Evolutionary conservation across 495 filamentous ascomycete genomes (phyloP), one percentile per base, ranked within the genome.

Genomic region (Trichoderma orchidacearum): DNA sequence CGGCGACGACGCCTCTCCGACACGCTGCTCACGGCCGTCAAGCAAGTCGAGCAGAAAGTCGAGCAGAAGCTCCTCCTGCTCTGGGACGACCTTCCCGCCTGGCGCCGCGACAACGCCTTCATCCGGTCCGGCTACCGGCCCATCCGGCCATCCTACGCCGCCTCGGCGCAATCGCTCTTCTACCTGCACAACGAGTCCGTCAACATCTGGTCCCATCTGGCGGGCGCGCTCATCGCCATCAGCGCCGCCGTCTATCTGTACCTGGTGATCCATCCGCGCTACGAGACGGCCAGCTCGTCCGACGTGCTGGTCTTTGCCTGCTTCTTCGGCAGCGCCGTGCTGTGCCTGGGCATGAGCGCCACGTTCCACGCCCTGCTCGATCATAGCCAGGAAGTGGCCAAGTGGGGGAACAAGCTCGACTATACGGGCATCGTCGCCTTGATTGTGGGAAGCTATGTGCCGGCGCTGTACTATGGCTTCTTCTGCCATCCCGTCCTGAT

Each of bases 351-450:
- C 11, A 90, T 95, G 85, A 88, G 85, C 36, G 90, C 87, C 30
- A 85, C 82, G 15, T 96, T 65, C 55, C 75, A 78, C 36, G 60
- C 69, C n/a, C 58, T 76, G 51, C 60, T 59, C 15, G 76, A 76
- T 57, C 75, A 78, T 58, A 68, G 63, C 21, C 59, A 62, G 32
- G 59, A 59, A 13, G 73, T 75, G 11, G 68, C 71, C 21, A 70
- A 62, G 52, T 75, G 72, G 72, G 74, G 75, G 30, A 78, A 78
- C 52, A 78, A 78, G 66, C 76, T 97, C 30, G 92, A 97, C 65
- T 95, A 96, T 65, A 78, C 91, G 15, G 92, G 92, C 9, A 97
- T 96, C 64, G 85, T 96, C 30, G 79, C 85, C 53, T 71, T 96
- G 60, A 96, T 95, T 59, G 84, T 88, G 60, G 90, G 92, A 31